Percentiles rank a stretch among this genome's conserved stretches.
Conservation (phyloP, 805 yeast genomes). For the Cyberlindnera suaveolens region DNA sequence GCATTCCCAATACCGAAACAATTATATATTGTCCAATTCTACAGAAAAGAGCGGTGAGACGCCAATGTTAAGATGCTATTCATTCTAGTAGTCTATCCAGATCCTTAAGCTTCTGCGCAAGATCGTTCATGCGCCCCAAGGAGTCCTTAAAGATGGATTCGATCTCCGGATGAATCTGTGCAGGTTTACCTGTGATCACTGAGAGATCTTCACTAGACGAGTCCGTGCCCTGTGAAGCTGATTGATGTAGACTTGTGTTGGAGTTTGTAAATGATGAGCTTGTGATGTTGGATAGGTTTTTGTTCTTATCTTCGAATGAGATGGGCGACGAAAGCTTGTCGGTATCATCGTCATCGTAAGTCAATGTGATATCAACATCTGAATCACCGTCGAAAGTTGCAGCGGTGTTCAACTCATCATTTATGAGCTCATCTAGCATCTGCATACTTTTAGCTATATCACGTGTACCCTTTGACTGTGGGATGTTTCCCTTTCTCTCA, state of each 20-base stretch:
- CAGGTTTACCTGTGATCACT: not conserved
- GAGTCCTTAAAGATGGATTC: slow-evolving; percentile 54
- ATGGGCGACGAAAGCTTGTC: slow-evolving; percentile 19
- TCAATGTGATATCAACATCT: slow-evolving; percentile 10
- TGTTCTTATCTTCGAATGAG: slow-evolving; percentile 7
- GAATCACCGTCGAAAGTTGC: slow-evolving; percentile 7
- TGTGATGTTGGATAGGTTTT: slow-evolving; percentile 16
- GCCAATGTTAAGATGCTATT: not conserved
- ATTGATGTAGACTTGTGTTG: slow-evolving; percentile 15
- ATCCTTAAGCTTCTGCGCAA: slow-evolving; percentile 23
- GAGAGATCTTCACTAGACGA: not conserved
- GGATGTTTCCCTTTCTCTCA: slow-evolving; percentile 24
- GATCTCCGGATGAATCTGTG: slow-evolving; percentile 37
- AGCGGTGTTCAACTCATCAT: slow-evolving; percentile 17
- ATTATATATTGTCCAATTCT: too few relatives aligned
- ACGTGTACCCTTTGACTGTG: slow-evolving; percentile 34
- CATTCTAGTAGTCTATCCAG: slow-evolving; percentile 12
- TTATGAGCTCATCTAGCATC: slow-evolving; percentile 29
- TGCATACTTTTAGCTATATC: slow-evolving; percentile 34
- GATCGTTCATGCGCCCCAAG: slow-evolving; percentile 38
- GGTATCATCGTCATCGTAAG: slow-evolving; percentile 8
- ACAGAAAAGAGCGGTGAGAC: not conserved
- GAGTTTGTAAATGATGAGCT: slow-evolving; percentile 22
- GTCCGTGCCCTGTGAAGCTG: slow-evolving; percentile 9
- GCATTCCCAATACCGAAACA: too few relatives aligned